A percentile compares a stretch with the other conserved stretches of the same genome.
Evolutionary conservation across 2,329 filamentous ascomycete genomes (phyloP).

Genomic region (Chaetomium sp.): DNA sequence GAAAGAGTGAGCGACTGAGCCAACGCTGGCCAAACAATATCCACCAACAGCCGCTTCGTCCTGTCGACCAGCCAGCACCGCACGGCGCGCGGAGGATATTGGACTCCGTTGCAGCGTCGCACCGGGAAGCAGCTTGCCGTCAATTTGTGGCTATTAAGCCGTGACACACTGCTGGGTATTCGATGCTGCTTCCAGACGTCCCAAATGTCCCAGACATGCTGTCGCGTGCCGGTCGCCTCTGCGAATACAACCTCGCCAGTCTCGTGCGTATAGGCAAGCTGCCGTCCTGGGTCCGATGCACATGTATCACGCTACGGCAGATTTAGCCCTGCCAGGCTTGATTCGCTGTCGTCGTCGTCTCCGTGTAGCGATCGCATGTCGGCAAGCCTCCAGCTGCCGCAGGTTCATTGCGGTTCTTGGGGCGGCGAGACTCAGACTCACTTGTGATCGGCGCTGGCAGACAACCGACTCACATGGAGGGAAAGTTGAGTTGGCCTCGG

Average conservation of each 20-base stretch:
- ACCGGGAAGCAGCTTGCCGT: conserved; percentile 22
- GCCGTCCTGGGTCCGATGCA: conserved; percentile 24
- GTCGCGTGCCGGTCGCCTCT: conserved; percentile 24
- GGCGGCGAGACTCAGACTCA: neutral
- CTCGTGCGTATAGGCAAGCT: conserved; percentile 28
- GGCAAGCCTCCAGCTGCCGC: conserved; percentile 30
- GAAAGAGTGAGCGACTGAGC: conserved; percentile 8
- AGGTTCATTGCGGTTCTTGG: conserved; percentile 28
- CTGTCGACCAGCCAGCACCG: neutral
- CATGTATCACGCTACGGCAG: conserved; percentile 24
- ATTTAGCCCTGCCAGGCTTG: conserved; percentile 27
- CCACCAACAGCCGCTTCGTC: neutral
- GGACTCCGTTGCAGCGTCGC: conserved; percentile 16
- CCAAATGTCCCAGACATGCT: conserved; percentile 22
- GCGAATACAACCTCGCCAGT: conserved; percentile 27
- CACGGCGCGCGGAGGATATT: neutral
- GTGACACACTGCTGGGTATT: conserved; percentile 28
- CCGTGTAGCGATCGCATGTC: conserved; percentile 25
- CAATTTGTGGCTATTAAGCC: conserved; percentile 23
- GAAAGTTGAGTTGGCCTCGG: conserved; percentile 17
- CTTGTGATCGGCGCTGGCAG: conserved; percentile 8
- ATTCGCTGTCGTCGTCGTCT: conserved; percentile 24
- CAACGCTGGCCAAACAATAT: conserved; percentile 16
- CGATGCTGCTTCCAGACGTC: conserved; percentile 29
- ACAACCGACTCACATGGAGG: conserved; percentile 8